These are phyloP conservation scores for Actinidia chinensis DNA, from an alignment of 179 eudicot species.

Conservation along the genomic window DNA sequence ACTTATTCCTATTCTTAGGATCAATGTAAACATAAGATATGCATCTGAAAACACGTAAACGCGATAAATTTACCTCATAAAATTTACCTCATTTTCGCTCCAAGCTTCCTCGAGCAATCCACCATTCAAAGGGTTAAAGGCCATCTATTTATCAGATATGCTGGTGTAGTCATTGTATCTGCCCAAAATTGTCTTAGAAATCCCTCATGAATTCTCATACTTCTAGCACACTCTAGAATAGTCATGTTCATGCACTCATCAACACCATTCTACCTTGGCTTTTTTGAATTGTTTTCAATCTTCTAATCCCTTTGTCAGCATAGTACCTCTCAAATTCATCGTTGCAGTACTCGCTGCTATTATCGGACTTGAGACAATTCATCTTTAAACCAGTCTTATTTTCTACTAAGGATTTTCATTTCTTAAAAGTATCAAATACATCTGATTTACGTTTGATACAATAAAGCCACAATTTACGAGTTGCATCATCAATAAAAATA, in stretches of 20 bases:
- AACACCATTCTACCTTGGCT: background rate
- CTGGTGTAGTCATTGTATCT: background rate
- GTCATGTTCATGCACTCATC: background rate
- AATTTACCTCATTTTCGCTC: background rate
- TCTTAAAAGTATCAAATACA: slow-evolving; percentile 9
- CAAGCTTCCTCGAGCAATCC: background rate
- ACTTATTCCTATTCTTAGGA: no score
- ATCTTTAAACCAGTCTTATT: background rate
- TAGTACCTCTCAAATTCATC: background rate
- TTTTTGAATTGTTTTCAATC: background rate
- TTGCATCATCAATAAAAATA: slow-evolving; percentile 14
- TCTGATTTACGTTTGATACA: slow-evolving; percentile 7
- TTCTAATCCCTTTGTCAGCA: background rate
- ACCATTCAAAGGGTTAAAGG: background rate
- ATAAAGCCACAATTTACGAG: slow-evolving; percentile 15
- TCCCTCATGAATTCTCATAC: background rate
- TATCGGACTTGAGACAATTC: background rate
- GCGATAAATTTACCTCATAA: background rate
- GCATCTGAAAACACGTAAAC: background rate
- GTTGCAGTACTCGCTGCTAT: slow-evolving; percentile 5
- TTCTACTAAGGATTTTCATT: slow-evolving; percentile 12
- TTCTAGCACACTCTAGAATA: background rate
- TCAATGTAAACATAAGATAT: background rate
- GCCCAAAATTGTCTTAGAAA: background rate
- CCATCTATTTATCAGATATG: background rate